Evolutionary conservation across 768 basidiomycete genomes (phyloP).

Genomic region (Hydnum rufescens): DNA sequence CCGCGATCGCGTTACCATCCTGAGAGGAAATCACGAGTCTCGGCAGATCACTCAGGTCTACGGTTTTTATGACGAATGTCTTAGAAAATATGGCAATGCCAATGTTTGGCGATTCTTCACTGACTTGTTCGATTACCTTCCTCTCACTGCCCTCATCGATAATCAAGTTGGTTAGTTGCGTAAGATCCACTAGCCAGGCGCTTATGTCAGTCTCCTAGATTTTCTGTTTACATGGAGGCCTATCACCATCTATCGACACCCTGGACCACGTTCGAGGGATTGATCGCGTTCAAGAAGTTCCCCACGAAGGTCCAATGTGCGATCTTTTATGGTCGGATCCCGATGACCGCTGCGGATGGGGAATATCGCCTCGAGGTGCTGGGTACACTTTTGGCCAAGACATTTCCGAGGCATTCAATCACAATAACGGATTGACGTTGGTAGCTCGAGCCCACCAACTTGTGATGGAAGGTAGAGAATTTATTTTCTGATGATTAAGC

Average conservation of each 20-base stretch:
- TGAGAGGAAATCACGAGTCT: constrained; percentile 96
- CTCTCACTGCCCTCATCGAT: constrained; percentile 93
- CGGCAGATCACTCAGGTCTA: constrained; percentile 99
- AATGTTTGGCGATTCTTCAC: constrained; percentile 99
- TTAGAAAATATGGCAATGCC: constrained; percentile 98
- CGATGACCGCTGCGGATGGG: constrained; percentile 98
- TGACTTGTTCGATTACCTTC: constrained; percentile 94
- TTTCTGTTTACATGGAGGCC: constrained; percentile 94
- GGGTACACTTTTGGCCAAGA: constrained; percentile 99
- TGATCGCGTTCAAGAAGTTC: constrained; percentile 97
- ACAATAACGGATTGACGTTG: constrained; percentile 93
- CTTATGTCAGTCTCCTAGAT: constrained; percentile 33
- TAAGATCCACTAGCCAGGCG: not conserved
- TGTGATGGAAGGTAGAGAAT: constrained; percentile 77
- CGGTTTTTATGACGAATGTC: constrained; percentile 98
- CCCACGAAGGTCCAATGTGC: constrained; percentile 99
- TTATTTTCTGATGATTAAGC: constrained; percentile 1
- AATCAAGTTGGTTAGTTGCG: constrained; percentile 63
- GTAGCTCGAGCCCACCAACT: constrained; percentile 88
- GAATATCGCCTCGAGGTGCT: constrained; percentile 94
- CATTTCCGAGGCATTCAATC: constrained; percentile 97
- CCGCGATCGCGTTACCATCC: constrained; percentile 92
- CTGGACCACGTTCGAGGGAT: constrained; percentile 98
- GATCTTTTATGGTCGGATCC: constrained; percentile 99
- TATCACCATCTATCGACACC: constrained; percentile 97